Base-by-base conservation (phyloP, 805 yeast species). In the Osmozyma mogii region DNA sequence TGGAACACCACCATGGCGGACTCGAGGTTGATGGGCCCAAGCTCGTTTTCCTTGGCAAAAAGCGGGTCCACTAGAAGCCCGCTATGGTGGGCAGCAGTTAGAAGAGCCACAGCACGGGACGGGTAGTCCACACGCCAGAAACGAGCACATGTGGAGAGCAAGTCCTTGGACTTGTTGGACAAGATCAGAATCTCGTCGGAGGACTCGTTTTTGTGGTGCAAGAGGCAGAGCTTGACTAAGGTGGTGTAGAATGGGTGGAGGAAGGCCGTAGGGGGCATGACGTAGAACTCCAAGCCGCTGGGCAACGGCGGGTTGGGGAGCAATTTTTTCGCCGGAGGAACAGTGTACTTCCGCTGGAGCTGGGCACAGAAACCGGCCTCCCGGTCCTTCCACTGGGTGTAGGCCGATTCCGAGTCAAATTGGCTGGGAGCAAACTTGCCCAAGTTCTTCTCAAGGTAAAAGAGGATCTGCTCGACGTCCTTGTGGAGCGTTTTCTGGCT, bases 121-220 rank as follows among this genome's bases (percentile, higher is more conserved):
- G 74, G 56, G 5, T 49, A 50, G 35, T 66, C 68, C 4, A 79
- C 49, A 34, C 81, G 56, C 92, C 92, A 82, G 30, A 70, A 58
- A 23, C 57, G 61, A 5, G 72, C 56, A 31, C 72, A 69, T 10
- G 61, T 49, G 1, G 46, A 50, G 3, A 79, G 42, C 9, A 79
- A 48, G 25, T 58, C 61, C 6, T 53, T 47, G 0, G 72, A 57
- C 11, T 61, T 48, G 35, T 69, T 70, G 1, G 75, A 20, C 18
- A 37, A 30, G 5, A 61, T 35, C 15, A 55, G 35, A 9, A 53
- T 49, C 9, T 37, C 39, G 7, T 44, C 53, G 1, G 45, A 27
- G 36, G 13, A 18, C n/a, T 22, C 27, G 10, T 17, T 9, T 6
- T 23, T 18, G 17, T 36, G 35, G 12, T 34, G 26, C 16, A 56